These are phyloP conservation scores for Acanthamoeba sp. DNA, from an alignment of 208 protist genomes.

Conservation along the genomic window DNA sequence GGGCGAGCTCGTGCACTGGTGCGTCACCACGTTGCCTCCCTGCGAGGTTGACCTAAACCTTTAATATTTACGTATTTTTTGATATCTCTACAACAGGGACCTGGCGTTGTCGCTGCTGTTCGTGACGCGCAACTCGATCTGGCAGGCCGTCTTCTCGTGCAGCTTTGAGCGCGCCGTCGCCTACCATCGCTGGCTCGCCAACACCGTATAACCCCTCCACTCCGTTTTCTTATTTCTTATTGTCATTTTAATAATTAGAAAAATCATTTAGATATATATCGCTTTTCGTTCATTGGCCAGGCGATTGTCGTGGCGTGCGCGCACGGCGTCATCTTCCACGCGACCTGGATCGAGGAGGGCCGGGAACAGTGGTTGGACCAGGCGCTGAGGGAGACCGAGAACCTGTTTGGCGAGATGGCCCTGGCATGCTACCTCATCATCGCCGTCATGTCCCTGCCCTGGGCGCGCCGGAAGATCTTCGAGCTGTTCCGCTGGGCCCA, in stretches of 20 bases:
- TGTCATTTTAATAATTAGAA: too few relatives aligned
- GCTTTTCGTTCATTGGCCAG: neutral
- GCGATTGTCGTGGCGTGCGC: neutral
- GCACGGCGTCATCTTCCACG: neutral
- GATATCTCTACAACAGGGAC: neutral
- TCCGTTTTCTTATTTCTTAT: too few relatives aligned
- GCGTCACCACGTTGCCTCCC: neutral
- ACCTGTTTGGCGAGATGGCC: neutral
- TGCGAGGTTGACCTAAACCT: neutral
- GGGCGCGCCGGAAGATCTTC: neutral
- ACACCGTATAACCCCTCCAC: neutral
- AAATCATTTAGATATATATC: too few relatives aligned
- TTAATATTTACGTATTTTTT: neutral
- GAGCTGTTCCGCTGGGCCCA: neutral
- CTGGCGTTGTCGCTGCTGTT: slow-evolving; percentile 24
- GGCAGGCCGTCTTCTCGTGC: neutral
- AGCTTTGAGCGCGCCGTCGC: slow-evolving; percentile 8
- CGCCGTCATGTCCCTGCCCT: neutral
- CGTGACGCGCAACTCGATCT: slow-evolving; percentile 27
- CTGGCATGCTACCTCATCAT: neutral
- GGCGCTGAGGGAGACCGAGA: neutral
- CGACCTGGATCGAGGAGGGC: neutral
- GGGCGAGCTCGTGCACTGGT: neutral
- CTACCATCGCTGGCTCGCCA: slow-evolving; percentile 7
- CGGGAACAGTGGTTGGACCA: neutral